Evolutionary conservation across 1,139 yeast species (phyloP).

Genomic region (Pichia sp.): DNA sequence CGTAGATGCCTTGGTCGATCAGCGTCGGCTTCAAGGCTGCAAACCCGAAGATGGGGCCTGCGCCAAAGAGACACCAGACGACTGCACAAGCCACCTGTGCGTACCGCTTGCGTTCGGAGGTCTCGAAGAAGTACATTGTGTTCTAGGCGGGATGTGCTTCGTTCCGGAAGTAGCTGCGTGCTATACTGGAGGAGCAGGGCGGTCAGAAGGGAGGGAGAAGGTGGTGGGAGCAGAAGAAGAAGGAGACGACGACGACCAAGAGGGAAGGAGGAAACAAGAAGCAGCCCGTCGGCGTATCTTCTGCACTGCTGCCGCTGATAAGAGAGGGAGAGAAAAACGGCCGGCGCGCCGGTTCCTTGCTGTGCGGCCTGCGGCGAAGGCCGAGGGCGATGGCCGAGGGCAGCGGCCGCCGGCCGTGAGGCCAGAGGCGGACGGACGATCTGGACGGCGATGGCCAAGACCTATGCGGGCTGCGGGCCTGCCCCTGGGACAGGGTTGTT

Average conservation of each 20-base stretch:
- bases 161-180: no score
- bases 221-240: no score
- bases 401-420: background rate
- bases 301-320: background rate
- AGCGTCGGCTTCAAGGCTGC: constrained; percentile 60
- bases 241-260: background rate
- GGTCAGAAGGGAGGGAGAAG: background rate
- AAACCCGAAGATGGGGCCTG: constrained; percentile 63
- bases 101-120: constrained; percentile 25
- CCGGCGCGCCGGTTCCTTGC: background rate
- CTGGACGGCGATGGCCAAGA: no score
- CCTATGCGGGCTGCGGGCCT: no score
- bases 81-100: constrained; percentile 47
- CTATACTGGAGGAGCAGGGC: no score
- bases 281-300: background rate
- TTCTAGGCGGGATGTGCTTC: no score
- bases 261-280: background rate
- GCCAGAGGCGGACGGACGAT: no score
- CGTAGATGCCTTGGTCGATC: constrained; percentile 48
- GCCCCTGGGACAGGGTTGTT: no score
- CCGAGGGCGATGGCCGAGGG: background rate
- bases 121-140: constrained; percentile 31
- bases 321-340: background rate
- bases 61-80: constrained; percentile 56
- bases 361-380: background rate